Percentiles rank a stretch among this genome's conserved stretches.
These are phyloP conservation scores for Saitozyma podzolica DNA, from an alignment of 768 basidiomycete species.

Conservation along the genomic window DNA sequence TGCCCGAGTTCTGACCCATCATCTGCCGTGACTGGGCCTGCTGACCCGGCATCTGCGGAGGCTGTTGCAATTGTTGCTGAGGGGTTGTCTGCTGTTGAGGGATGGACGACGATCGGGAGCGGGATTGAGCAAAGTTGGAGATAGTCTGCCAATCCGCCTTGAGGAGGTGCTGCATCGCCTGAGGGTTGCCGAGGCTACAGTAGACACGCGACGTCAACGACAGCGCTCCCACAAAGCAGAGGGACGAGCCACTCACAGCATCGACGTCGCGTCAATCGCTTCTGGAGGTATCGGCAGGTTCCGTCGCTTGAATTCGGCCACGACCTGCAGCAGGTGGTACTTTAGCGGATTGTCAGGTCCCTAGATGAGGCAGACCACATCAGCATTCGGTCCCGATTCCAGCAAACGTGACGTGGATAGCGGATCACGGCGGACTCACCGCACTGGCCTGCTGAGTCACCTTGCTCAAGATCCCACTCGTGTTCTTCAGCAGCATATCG, in stretches of 20 bases:
- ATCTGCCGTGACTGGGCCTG: slow-evolving; percentile 17
- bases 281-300: slow-evolving; percentile 6
- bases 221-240: too few species aligned
- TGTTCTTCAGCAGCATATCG: slow-evolving; percentile 6
- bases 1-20: slow-evolving; percentile 10
- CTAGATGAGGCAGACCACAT: neutral
- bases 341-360: slow-evolving; percentile 8
- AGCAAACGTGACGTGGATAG: neutral
- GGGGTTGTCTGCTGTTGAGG: neutral
- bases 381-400: neutral
- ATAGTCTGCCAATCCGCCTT: slow-evolving; percentile 15
- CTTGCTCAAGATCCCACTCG: slow-evolving; percentile 2
- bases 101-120: neutral
- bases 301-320: slow-evolving; percentile 24
- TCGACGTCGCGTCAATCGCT: slow-evolving; percentile 1
- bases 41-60: slow-evolving; percentile 5
- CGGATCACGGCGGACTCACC: neutral
- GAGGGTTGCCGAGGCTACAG: neutral
- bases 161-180: slow-evolving; percentile 3
- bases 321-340: slow-evolving; percentile 16
- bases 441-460: neutral
- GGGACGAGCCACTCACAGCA: slow-evolving; percentile 9
- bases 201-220: neutral
- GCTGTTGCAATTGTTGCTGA: slow-evolving; percentile 14
- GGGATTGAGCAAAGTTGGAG: slow-evolving; percentile 9